Base-by-base conservation (phyloP, 768 basidiomycete species). In the Pluteus cervinus region DNA sequence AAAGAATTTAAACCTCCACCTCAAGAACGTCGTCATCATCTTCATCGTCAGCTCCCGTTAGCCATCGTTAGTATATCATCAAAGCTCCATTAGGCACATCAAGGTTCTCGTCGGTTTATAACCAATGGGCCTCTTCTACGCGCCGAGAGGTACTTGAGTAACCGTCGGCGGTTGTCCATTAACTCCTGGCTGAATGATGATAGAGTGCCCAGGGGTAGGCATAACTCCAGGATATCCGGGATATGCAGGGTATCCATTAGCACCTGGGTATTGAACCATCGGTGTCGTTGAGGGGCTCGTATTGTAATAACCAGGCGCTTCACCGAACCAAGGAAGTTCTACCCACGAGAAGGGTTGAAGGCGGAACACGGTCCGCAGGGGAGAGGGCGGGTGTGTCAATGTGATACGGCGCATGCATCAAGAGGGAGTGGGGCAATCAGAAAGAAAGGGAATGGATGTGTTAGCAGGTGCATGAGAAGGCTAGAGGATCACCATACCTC, bases 281-380 rank as follows among this genome's bases (percentile, higher is more conserved):
- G 37, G 49, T 30, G 52, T 58, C 22, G 53, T 50, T n/a, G n/a
- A n/a, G n/a, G n/a, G n/a, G n/a, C n/a, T n/a, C 2, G 63, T 63
- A 35, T 72, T 70, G 40, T 72, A 73, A 51, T 76, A 81, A 25
- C 79, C 80, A 16, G 82, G 81, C 46, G 64, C 63, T 63, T 87
- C 78, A 32, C 76, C 76, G 49, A 81, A 87, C 86, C 86, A 87
- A 2, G 79, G 80, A 7, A 88, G 68, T 46, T 86, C 81, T 65
- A 57, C 9, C 1, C 15, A 3, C 15, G 7, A 16, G 47, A 43
- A 67, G 60, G 50, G 42, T 54, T 48, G 17, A 43, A 40, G 5
- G 16, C 12, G n/a, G n/a, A n/a, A n/a, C n/a, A n/a, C n/a, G n/a
- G n/a, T n/a, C n/a, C n/a, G n/a, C n/a, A n/a, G n/a, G n/a, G n/a